A percentile compares a stretch with the other conserved stretches of the same genome.
These are phyloP conservation scores for Aspergillus spinulosporus DNA, from an alignment of 2,329 filamentous ascomycete species.

Conservation along the genomic window DNA sequence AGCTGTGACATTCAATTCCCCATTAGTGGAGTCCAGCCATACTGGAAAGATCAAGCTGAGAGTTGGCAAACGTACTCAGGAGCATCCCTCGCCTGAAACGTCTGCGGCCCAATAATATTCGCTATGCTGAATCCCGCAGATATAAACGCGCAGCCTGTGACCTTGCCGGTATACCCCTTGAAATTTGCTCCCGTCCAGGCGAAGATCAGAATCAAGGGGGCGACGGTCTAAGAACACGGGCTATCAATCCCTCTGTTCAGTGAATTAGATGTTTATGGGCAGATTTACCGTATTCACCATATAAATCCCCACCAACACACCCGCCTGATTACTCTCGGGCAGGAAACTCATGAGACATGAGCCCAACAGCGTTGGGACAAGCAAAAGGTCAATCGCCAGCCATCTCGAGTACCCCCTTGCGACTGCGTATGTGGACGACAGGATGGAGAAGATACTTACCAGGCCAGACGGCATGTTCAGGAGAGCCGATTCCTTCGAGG, in stretches of 20 bases:
- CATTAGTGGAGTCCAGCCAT: too few relatives aligned
- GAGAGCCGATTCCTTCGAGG: conserved; percentile 44
- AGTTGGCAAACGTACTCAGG: conserved; percentile 32
- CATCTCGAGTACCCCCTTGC: conserved; percentile 43
- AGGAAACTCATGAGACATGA: conserved; percentile 42
- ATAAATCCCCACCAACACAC: conserved; percentile 46
- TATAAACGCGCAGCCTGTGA: conserved; percentile 47
- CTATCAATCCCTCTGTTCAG: not conserved
- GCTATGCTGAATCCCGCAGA: conserved; percentile 45
- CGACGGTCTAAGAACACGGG: conserved; percentile 33
- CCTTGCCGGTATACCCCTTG: conserved; percentile 48
- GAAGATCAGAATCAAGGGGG: conserved; percentile 44
- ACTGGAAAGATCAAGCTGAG: too few relatives aligned
- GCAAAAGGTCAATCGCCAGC: conserved; percentile 42
- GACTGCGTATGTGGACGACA: conserved; percentile 42
- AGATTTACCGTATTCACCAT: conserved; percentile 32
- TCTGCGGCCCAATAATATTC: conserved; percentile 41
- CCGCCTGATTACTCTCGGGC: conserved; percentile 41
- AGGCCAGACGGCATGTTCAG: conserved; percentile 49
- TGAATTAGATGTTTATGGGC: not conserved
- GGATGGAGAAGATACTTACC: conserved; percentile 41
- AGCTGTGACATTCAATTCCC: conserved; percentile 20
- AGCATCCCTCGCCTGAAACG: conserved; percentile 46
- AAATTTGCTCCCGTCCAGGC: conserved; percentile 50
- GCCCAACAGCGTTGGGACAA: conserved; percentile 49